These are phyloP conservation scores for Russula dissimulans DNA, from an alignment of 768 basidiomycete genomes.

Conservation along the genomic window DNA sequence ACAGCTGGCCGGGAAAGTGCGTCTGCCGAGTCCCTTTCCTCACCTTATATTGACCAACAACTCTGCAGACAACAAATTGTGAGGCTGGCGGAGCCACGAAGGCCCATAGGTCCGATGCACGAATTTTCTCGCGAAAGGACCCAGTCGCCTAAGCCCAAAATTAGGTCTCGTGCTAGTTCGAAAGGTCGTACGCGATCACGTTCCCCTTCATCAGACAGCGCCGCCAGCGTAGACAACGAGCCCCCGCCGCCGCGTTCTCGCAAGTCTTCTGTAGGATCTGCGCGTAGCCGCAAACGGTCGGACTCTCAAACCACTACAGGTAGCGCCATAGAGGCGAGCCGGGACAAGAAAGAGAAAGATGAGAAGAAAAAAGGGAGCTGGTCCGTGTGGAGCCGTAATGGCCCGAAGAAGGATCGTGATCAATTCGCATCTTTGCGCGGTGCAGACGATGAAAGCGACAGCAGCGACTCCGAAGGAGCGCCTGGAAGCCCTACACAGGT, in stretches of 20 bases:
- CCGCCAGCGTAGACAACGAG: slow-evolving; percentile 5
- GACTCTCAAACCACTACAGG: slow-evolving; percentile 42
- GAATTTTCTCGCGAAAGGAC: slow-evolving; percentile 10
- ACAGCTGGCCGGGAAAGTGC: slow-evolving; percentile 50
- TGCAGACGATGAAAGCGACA: slow-evolving; percentile 37
- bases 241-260: slow-evolving; percentile 16
- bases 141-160: slow-evolving; percentile 5
- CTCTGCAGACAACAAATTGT: slow-evolving; percentile 7
- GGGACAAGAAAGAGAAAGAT: slow-evolving; percentile 34
- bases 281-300: slow-evolving; percentile 48
- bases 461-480: slow-evolving; percentile 23
- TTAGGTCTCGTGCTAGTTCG: slow-evolving; percentile 12
- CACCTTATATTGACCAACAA: not conserved
- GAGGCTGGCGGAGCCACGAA: slow-evolving; percentile 10
- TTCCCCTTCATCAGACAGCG: not conserved
- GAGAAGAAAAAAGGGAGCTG: slow-evolving; percentile 51
- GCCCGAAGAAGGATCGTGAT: slow-evolving; percentile 28
- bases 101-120: slow-evolving; percentile 15
- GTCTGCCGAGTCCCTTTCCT: slow-evolving; percentile 30
- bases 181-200: slow-evolving; percentile 6
- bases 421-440: slow-evolving; percentile 48
- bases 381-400: slow-evolving; percentile 12
- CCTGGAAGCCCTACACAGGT: slow-evolving; percentile 21
- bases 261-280: slow-evolving; percentile 29
- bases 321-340: slow-evolving; percentile 30